phyloP scores from a whole-genome alignment of 257 asterid genomes.

The Forsythia viridissima region DNA sequence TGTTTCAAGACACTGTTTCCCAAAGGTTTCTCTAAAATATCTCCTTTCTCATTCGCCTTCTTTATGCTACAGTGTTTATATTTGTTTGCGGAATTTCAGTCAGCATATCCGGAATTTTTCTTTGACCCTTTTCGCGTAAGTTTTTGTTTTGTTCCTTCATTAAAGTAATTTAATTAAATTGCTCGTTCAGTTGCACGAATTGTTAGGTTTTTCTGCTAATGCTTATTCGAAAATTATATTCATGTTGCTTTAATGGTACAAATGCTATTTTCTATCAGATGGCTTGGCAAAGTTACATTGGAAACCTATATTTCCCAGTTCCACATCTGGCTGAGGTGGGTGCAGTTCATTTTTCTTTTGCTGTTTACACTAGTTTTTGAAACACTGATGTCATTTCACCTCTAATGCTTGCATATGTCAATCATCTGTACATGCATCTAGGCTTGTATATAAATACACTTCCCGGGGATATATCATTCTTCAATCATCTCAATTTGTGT shows the following conservation, averaged over 20 bases:
- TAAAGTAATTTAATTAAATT: not conserved
- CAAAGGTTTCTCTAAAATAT: not conserved
- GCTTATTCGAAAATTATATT: not conserved
- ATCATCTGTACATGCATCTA: not conserved
- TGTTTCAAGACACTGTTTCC: not conserved
- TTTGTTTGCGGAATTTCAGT: constrained; percentile 82
- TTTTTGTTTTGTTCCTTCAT: constrained; percentile 19
- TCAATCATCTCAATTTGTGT: not conserved
- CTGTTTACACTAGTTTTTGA: not conserved
- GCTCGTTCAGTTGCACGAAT: not conserved
- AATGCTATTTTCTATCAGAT: constrained; percentile 52
- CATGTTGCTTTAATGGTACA: constrained; percentile 31
- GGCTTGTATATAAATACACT: not conserved
- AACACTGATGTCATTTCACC: not conserved
- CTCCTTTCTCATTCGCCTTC: constrained; percentile 29
- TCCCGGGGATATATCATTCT: not conserved
- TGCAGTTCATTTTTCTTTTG: constrained; percentile 10
- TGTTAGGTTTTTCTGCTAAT: constrained; percentile 16
- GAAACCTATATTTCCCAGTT: constrained; percentile 98
- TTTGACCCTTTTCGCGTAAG: constrained; percentile 93
- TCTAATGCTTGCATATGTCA: not conserved
- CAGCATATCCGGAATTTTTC: constrained; percentile 82
- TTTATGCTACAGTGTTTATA: constrained; percentile 63
- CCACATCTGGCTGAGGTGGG: constrained; percentile 97
- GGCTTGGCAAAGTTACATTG: constrained; percentile 95